These are phyloP conservation scores for Moesziomyces sp. DNA, from an alignment of 1,284 basidiomycete species.

Conservation along the genomic window DNA sequence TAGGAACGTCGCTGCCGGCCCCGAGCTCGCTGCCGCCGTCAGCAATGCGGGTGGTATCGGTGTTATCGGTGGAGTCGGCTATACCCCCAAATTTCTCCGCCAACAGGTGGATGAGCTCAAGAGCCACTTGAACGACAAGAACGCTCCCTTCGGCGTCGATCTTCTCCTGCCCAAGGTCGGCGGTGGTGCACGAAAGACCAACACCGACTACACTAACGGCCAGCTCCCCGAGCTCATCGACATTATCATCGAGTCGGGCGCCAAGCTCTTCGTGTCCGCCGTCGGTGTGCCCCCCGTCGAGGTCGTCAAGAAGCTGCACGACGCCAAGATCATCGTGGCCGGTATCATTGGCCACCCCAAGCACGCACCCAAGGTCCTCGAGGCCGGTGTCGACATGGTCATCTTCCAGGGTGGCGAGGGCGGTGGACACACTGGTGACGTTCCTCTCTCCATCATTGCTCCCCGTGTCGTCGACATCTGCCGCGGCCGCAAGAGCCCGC, in stretches of 20 bases:
- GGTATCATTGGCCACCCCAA: slow-evolving; percentile 76
- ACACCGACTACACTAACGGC: slow-evolving; percentile 61
- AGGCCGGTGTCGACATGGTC: slow-evolving; percentile 61
- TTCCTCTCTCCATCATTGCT: slow-evolving; percentile 55
- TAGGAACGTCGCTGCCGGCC: slow-evolving; percentile 62
- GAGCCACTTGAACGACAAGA: slow-evolving; percentile 55
- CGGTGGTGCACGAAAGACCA: slow-evolving; percentile 60
- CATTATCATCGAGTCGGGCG: slow-evolving; percentile 58
- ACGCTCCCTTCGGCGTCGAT: slow-evolving; percentile 62
- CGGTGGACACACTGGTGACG: slow-evolving; percentile 63
- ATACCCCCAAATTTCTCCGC: slow-evolving; percentile 45
- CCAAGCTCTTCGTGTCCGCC: slow-evolving; percentile 62
- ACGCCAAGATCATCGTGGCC: slow-evolving; percentile 51
- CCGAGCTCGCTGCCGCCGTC: slow-evolving; percentile 60
- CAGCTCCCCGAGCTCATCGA: slow-evolving; percentile 56
- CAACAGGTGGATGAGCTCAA: slow-evolving; percentile 52
- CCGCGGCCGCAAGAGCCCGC: slow-evolving; percentile 54
- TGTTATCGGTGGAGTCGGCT: slow-evolving; percentile 63
- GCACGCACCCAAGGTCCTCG: slow-evolving; percentile 61
- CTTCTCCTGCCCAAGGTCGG: slow-evolving; percentile 63
- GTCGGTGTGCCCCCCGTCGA: slow-evolving; percentile 61
- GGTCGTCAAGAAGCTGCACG: slow-evolving; percentile 59
- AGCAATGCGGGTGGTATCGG: slow-evolving; percentile 61
- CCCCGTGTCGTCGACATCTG: slow-evolving; percentile 60
- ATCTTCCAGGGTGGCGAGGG: slow-evolving; percentile 64